These are phyloP conservation scores for Boletus speciosus DNA, from an alignment of 768 basidiomycete species.

Conservation along the genomic window DNA sequence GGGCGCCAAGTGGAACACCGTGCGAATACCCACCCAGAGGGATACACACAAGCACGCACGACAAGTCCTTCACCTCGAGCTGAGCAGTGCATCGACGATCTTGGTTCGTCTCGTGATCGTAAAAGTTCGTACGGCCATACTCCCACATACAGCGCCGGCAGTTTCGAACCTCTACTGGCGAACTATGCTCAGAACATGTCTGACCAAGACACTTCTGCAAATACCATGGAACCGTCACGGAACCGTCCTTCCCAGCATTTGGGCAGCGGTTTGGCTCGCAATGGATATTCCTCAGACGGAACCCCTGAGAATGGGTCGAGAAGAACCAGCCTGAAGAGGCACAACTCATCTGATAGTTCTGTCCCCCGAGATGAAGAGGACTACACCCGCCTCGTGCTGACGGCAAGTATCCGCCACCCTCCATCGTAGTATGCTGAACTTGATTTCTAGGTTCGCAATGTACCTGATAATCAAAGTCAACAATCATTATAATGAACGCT, in stretches of 20 bases:
- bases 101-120: constrained; percentile 28
- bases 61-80: constrained; percentile 42
- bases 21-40: constrained; percentile 22
- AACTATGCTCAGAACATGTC: constrained; percentile 34
- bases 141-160: constrained; percentile 50
- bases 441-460: constrained; percentile 50
- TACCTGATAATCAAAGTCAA: constrained; percentile 44
- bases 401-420: constrained; percentile 35
- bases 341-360: constrained; percentile 21
- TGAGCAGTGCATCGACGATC: constrained; percentile 17
- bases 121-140: constrained; percentile 39
- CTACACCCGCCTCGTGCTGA: constrained; percentile 54
- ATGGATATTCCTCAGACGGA: constrained; percentile 15
- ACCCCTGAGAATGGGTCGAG: constrained; percentile 27
- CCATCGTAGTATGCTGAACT: constrained; percentile 7
- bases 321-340: constrained; percentile 20
- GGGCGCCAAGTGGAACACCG: constrained; percentile 34
- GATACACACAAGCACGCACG: constrained; percentile 48
- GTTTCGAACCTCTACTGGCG: constrained; percentile 59
- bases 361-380: constrained; percentile 50
- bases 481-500: constrained; percentile 21
- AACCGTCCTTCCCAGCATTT: constrained; percentile 19
- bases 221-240: constrained; percentile 28
- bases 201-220: constrained; percentile 17
- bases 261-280: neutral